These are phyloP conservation scores for Cadophora luteo-olivacea DNA, from an alignment of 2,329 filamentous ascomycete species.

Conservation along the genomic window DNA sequence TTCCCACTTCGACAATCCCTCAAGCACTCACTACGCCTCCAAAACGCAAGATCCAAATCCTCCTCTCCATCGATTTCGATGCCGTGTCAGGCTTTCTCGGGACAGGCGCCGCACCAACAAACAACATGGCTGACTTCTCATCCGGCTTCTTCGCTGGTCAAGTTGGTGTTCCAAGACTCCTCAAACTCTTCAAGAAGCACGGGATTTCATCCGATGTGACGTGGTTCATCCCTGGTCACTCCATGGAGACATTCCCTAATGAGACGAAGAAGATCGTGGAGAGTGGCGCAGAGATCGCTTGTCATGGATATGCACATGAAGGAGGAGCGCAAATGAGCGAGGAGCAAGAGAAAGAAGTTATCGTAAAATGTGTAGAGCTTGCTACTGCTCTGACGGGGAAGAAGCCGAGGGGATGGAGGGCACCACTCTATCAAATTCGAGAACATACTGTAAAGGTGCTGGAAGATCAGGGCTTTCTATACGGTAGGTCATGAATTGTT, in stretches of 20 bases:
- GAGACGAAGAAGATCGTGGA: conserved; percentile 57
- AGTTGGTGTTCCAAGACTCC: conserved; percentile 61
- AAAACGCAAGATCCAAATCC: conserved; percentile 34
- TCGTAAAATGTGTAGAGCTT: conserved; percentile 54
- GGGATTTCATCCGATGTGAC: conserved; percentile 58
- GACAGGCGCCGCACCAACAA: conserved; percentile 56
- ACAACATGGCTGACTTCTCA: conserved; percentile 61
- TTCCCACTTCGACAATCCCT: conserved; percentile 19
- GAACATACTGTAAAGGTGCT: conserved; percentile 56
- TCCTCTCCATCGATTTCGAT: conserved; percentile 47
- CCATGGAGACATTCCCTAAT: conserved; percentile 61
- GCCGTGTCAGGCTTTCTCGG: conserved; percentile 66
- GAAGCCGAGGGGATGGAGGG: conserved; percentile 56
- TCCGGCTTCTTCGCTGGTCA: conserved; percentile 40
- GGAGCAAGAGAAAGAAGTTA: conserved; percentile 56
- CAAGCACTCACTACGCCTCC: conserved; percentile 11
- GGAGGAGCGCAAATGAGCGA: conserved; percentile 53
- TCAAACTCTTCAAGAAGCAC: conserved; percentile 59
- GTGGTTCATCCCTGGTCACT: conserved; percentile 67
- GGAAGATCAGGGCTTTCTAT: conserved; percentile 55
- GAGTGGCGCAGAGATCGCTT: conserved; percentile 58
- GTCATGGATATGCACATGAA: conserved; percentile 41
- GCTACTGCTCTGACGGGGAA: conserved; percentile 52
- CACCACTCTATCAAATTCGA: conserved; percentile 57
- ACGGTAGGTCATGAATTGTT: conserved; percentile 39